Evolutionary conservation across 345 rosid genomes (phyloP).

Genomic region (Salix koriyanagi): DNA sequence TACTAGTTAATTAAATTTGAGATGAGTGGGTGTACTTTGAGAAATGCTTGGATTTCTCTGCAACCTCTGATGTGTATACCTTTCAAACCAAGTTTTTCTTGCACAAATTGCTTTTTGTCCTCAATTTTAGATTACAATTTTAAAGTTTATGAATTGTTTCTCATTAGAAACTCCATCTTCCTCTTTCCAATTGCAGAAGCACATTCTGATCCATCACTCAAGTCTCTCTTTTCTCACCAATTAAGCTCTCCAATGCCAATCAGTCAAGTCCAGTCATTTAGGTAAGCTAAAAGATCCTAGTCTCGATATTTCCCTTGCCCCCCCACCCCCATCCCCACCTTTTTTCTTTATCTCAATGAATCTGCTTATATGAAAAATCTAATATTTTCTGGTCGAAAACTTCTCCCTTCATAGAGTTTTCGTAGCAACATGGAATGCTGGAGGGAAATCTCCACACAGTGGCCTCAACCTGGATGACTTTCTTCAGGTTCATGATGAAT

Average conservation of each 20-base stretch:
- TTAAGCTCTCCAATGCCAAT: slow-evolving; percentile 36
- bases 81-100: slow-evolving; percentile 20
- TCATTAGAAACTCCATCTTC: not conserved
- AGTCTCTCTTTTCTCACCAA: slow-evolving; percentile 40
- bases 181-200: slow-evolving; percentile 40
- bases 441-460: slow-evolving; percentile 76
- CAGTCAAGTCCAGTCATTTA: slow-evolving; percentile 47
- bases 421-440: slow-evolving; percentile 98
- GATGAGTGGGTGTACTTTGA: slow-evolving; percentile 2
- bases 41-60: slow-evolving; percentile 22
- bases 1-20: not conserved
- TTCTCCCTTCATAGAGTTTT: slow-evolving; percentile 48
- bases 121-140: not conserved
- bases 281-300: slow-evolving; percentile 36
- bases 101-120: not conserved
- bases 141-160: slow-evolving; percentile 1
- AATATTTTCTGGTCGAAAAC: not conserved
- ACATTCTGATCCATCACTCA: slow-evolving; percentile 37
- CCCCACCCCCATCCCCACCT: not conserved
- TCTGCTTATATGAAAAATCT: not conserved
- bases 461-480: slow-evolving; percentile 61
- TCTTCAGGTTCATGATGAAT: slow-evolving; percentile 53
- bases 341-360: not conserved
- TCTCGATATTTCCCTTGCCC: not conserved
- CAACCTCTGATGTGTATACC: slow-evolving; percentile 6